Conservation (phyloP, 169 alveolate genomes). For the Theileria orientalis region DNA sequence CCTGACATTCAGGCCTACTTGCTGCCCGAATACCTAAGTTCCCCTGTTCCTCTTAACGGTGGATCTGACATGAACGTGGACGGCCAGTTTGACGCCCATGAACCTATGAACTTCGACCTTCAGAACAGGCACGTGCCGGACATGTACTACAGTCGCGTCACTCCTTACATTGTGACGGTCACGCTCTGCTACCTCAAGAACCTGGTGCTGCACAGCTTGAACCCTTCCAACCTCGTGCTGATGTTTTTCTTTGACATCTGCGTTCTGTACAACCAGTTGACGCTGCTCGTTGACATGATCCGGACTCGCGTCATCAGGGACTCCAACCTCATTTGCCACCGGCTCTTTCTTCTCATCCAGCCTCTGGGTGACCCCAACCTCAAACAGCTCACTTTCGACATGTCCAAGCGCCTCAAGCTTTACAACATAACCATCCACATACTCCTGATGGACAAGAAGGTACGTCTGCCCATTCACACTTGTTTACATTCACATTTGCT, state of each 20-base stretch:
- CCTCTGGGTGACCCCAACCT: conserved; percentile 15
- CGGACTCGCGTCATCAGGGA: conserved; percentile 40
- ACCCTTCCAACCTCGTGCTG: conserved; percentile 40
- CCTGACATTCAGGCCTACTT: neutral
- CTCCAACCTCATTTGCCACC: conserved; percentile 34
- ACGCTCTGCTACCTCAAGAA: conserved; percentile 37
- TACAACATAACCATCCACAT: conserved; percentile 33
- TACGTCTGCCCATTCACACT: no score
- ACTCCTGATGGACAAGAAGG: conserved; percentile 21
- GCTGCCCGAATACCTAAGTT: neutral
- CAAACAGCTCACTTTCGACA: conserved; percentile 45
- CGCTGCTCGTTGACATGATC: conserved; percentile 4
- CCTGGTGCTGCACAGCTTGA: conserved; percentile 25
- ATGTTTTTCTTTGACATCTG: conserved; percentile 47
- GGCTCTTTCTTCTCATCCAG: conserved; percentile 28
- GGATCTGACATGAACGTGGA: neutral
- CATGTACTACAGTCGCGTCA: neutral
- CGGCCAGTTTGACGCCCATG: neutral
- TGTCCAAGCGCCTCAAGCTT: conserved; percentile 48
- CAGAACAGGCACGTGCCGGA: conserved; percentile 26
- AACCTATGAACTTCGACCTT: neutral
- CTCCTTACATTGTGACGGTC: conserved; percentile 29
- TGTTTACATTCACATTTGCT: no score
- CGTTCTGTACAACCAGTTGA: conserved; percentile 36
- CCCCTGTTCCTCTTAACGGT: neutral